phyloP scores from a whole-genome alignment of 164 flowering plant genomes.

The Stephania japonica region DNA sequence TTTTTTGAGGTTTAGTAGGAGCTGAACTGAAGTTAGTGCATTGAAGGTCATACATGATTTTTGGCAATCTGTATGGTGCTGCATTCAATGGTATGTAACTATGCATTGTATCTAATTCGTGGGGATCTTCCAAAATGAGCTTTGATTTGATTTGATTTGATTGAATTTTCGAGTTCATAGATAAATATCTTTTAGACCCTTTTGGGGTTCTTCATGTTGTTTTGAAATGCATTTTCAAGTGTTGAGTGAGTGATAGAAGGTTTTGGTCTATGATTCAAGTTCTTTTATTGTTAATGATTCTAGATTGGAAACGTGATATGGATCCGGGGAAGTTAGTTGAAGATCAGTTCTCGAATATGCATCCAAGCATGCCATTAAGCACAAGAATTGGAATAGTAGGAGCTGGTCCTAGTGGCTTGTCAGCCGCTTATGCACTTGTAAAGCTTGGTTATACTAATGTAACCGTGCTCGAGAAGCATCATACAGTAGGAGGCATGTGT shows the following conservation, averaged over 20 bases:
- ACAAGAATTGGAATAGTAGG: slow-evolving; percentile 68
- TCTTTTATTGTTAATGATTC: neutral
- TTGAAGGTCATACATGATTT: too few species aligned
- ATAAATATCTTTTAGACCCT: neutral
- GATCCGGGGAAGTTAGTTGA: slow-evolving; percentile 46
- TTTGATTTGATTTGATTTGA: too few species aligned
- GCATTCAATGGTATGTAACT: too few species aligned
- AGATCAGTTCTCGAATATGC: slow-evolving; percentile 58
- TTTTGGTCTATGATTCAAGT: neutral
- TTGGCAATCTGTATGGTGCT: too few species aligned
- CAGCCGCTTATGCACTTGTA: slow-evolving; percentile 70
- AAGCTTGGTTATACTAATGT: slow-evolving; percentile 59
- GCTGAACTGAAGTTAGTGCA: neutral
- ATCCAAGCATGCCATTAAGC: slow-evolving; percentile 52
- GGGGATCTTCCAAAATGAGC: too few species aligned
- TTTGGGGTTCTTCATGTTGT: too few species aligned
- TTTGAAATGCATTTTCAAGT: neutral
- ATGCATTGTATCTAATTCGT: too few species aligned
- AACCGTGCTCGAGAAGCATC: slow-evolving; percentile 59
- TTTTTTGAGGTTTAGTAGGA: too few species aligned
- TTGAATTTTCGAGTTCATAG: too few species aligned
- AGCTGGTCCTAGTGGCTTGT: slow-evolving; percentile 79
- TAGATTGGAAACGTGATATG: slow-evolving; percentile 25
- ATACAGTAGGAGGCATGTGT: slow-evolving; percentile 70
- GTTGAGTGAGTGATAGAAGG: too few species aligned